Conservation (phyloP, 805 yeast species). For the Cyberlindnera veronae region DNA sequence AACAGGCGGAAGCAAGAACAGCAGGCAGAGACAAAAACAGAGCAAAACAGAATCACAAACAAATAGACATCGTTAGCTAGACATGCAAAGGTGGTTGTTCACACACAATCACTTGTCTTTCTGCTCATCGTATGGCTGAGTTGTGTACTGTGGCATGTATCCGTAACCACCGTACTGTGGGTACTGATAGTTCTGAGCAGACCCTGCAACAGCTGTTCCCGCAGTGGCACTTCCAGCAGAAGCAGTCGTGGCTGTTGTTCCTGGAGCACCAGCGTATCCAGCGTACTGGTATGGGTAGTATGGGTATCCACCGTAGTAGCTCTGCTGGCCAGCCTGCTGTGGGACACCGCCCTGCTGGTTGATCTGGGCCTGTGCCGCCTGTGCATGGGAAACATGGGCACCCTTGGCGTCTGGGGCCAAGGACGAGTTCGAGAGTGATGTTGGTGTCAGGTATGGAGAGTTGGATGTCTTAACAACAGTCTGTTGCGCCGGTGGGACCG, state of each 20-base stretch:
- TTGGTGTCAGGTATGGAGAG: conserved; percentile 26
- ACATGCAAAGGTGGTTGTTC: no score
- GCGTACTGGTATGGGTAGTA: conserved; percentile 19
- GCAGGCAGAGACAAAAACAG: no score
- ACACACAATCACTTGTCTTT: conserved; percentile 22
- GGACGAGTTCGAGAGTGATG: conserved; percentile 19
- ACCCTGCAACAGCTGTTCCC: conserved; percentile 8
- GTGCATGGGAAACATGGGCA: conserved; percentile 9
- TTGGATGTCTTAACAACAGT: conserved; percentile 9
- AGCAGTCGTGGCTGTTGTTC: conserved; percentile 9
- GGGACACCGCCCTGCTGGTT: conserved; percentile 1
- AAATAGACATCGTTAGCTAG: no score
- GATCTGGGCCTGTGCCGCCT: conserved; percentile 8
- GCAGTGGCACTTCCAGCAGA: conserved; percentile 1
- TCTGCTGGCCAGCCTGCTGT: conserved; percentile 11
- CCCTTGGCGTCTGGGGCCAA: conserved; percentile 7
- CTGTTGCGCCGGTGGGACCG: conserved; percentile 8
- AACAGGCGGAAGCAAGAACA: no score
- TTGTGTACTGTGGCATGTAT: conserved; percentile 25
- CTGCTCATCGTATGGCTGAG: conserved; percentile 24
- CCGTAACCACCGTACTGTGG: conserved; percentile 25
- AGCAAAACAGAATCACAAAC: background rate
- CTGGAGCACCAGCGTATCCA: conserved; percentile 10
- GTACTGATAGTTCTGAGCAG: conserved; percentile 20
- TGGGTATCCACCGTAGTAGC: conserved; percentile 18